A percentile compares a stretch with the other conserved stretches of the same genome.
Conservation (phyloP, 345 rosid genomes). For the Aquilaria yunnanensis region DNA sequence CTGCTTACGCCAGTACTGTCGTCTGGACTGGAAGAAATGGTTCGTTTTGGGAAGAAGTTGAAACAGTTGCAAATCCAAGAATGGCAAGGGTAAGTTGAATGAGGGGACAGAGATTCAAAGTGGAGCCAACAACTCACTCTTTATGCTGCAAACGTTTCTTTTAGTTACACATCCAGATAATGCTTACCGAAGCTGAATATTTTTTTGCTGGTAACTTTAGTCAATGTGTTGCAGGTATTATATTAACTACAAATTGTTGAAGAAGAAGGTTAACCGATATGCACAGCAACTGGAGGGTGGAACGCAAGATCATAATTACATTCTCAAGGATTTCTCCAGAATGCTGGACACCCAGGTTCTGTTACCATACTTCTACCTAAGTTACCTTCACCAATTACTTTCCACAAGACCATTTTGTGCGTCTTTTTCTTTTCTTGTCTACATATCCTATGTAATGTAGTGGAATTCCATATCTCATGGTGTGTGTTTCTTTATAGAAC, state of each 20-base stretch:
- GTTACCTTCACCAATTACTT: too few relatives aligned
- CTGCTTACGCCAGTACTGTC: neutral
- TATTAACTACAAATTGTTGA: slow-evolving; percentile 41
- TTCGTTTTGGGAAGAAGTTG: slow-evolving; percentile 46
- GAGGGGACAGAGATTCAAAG: too few relatives aligned
- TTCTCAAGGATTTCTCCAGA: slow-evolving; percentile 43
- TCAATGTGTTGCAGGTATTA: slow-evolving; percentile 26
- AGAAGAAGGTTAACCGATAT: slow-evolving; percentile 46
- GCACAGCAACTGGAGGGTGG: slow-evolving; percentile 26
- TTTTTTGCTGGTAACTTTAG: neutral
- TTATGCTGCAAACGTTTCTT: too few relatives aligned
- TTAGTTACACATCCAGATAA: neutral
- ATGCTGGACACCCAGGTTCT: slow-evolving; percentile 39
- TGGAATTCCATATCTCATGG: too few relatives aligned
- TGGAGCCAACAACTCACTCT: too few relatives aligned
- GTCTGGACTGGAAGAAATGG: slow-evolving; percentile 29
- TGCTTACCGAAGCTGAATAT: neutral
- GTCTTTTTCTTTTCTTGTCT: too few relatives aligned
- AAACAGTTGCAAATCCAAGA: slow-evolving; percentile 40
- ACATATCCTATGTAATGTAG: too few relatives aligned
- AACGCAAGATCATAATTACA: slow-evolving; percentile 25
- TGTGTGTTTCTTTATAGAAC: too few relatives aligned
- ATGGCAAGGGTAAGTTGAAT: slow-evolving; percentile 36
- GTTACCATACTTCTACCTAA: neutral
- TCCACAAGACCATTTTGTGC: too few relatives aligned